Conservation (phyloP, 2,329 filamentous ascomycete species). For the Chrysoporthe deuterocubensis region DNA sequence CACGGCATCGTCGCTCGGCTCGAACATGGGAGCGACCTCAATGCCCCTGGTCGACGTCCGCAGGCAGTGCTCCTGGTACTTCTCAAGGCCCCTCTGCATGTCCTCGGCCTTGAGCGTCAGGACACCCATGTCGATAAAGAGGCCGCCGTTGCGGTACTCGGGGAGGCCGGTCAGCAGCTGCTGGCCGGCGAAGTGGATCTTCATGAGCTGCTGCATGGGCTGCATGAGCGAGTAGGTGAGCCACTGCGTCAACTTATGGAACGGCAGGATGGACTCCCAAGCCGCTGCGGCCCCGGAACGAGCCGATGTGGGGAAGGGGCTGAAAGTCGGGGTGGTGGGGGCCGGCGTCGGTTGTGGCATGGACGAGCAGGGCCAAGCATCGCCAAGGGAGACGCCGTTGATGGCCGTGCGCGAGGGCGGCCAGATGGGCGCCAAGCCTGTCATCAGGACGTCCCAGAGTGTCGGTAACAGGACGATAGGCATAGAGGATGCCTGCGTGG, state of each 20-base stretch:
- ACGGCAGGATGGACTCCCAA: slow-evolving; percentile 75
- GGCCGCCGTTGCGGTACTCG: slow-evolving; percentile 73
- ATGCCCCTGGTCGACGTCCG: slow-evolving; percentile 68
- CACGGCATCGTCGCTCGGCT: slow-evolving; percentile 62
- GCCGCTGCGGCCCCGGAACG: slow-evolving; percentile 52
- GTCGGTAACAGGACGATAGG: slow-evolving; percentile 86
- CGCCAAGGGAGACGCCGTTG: slow-evolving; percentile 84
- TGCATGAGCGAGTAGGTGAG: slow-evolving; percentile 75
- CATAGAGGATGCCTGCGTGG: slow-evolving; percentile 85
- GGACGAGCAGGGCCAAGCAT: slow-evolving; percentile 88
- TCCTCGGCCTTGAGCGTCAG: slow-evolving; percentile 54
- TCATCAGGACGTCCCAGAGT: slow-evolving; percentile 89
- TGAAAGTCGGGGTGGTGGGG: slow-evolving; percentile 54
- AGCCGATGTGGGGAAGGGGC: slow-evolving; percentile 48
- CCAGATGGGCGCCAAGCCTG: slow-evolving; percentile 86
- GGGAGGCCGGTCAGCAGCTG: slow-evolving; percentile 68
- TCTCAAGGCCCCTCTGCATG: slow-evolving; percentile 46
- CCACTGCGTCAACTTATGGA: slow-evolving; percentile 72
- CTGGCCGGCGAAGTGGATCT: slow-evolving; percentile 54
- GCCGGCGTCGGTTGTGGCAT: slow-evolving; percentile 67
- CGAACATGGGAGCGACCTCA: slow-evolving; percentile 62
- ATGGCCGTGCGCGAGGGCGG: slow-evolving; percentile 83
- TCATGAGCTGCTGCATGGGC: slow-evolving; percentile 58
- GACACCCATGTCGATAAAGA: slow-evolving; percentile 65
- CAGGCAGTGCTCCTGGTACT: slow-evolving; percentile 67